Base-by-base conservation (phyloP, 1,139 yeast genomes). In the Yamadazyma aaseri region DNA sequence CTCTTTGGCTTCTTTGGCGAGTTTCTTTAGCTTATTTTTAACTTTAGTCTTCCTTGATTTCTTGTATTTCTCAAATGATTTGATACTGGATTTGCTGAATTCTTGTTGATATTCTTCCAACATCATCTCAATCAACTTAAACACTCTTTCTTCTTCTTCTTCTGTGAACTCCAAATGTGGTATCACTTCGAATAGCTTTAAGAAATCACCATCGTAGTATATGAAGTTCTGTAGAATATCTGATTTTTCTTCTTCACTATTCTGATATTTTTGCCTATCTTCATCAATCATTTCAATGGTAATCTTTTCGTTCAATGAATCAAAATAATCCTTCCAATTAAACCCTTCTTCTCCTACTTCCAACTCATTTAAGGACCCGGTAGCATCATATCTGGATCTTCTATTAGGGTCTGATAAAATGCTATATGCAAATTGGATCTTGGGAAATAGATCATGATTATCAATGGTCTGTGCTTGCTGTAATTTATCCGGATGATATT, bases 401-500 rank as follows among this genome's bases (percentile, higher is more conserved):
- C 74, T 72, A 31, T 56, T 55, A 1, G 71, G 66, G 50, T 87
- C 94, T 23, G 78, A 69, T 25, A 87, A 62, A 2, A 87, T 71
- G 32, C 82, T 68, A 55, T 85, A 86, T 21, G 95, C 83, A 54
- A 85, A 81, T 51, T 86, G 92, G 18, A 87, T 71, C 46, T 73
- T 63, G 40, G 87, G 85, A 54, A 87, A 87, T 38, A 51, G 49
- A n/a, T 57, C 63, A 38, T 62, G 28, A 11, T 40, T 31, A 7
- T 22, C 22, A 22, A 31, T 21, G 17, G 40, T 39, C 28, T 41
- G 39, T 30, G 39, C 58, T 40, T 75, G 76, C 38, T 63, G 67
- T 28, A 73, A 53, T 53, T 86, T 87, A 57, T 87, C 96, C 0
- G 96, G 96, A 54, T 87, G 96, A 42, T 75, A 73, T 41, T 70